phyloP scores from a whole-genome alignment of 2,329 filamentous ascomycete species.

The Acrodontium crateriforme region DNA sequence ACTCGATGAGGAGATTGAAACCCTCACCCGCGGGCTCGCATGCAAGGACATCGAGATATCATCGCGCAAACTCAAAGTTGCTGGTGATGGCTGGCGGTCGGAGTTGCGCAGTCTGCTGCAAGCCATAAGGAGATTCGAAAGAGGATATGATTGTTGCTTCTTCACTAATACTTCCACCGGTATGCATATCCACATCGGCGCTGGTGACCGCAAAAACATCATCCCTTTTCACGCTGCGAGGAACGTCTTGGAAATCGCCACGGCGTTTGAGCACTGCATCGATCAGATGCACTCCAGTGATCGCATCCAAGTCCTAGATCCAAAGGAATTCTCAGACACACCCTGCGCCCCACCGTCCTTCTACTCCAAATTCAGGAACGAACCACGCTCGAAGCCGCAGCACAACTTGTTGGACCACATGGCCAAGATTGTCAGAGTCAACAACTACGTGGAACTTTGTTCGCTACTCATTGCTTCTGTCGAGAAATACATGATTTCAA shows the following conservation, averaged over 20 bases:
- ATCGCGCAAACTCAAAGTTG: slow-evolving; percentile 4
- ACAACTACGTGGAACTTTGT: slow-evolving; percentile 2
- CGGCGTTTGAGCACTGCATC: slow-evolving; percentile 8
- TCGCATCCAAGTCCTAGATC: slow-evolving; percentile 4
- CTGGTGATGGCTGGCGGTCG: slow-evolving; percentile 1
- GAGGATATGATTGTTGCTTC: slow-evolving; percentile 4
- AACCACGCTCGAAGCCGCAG: no score
- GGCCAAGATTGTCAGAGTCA: slow-evolving; percentile 3
- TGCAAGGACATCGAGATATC: slow-evolving; percentile 7
- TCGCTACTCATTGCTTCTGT: background rate
- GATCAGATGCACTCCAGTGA: slow-evolving; percentile 7
- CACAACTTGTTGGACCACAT: no score
- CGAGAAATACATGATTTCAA: background rate
- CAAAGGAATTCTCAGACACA: no score
- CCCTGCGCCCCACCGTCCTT: no score
- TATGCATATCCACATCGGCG: slow-evolving; percentile 12
- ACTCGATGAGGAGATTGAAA: no score
- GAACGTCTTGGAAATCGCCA: slow-evolving; percentile 7
- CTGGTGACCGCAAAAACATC: background rate
- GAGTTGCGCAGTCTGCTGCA: slow-evolving; percentile 6
- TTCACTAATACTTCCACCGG: slow-evolving; percentile 8
- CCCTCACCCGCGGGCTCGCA: no score
- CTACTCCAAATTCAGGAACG: no score
- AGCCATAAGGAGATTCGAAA: slow-evolving; percentile 3
- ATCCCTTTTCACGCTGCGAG: slow-evolving; percentile 9